Evolutionary conservation across 2,329 filamentous ascomycete genomes (phyloP), one percentile per base, ranked within the genome.

Genomic region (Ophiostoma fasciatum): DNA sequence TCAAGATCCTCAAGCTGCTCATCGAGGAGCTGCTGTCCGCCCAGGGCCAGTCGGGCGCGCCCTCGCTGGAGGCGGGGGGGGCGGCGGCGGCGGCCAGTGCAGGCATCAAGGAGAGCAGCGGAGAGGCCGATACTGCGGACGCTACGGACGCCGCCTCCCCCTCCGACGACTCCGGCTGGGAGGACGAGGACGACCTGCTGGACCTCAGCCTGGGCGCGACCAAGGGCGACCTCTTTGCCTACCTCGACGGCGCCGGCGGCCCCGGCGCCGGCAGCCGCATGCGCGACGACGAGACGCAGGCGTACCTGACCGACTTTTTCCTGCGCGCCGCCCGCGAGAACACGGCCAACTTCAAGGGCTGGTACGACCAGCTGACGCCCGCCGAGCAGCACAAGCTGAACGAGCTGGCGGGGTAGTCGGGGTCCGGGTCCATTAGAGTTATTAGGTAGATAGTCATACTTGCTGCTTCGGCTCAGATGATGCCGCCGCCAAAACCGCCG

Each of bases 1-100:
- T 98, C 51, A 98, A 98, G 62, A 94, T 98, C 42, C 62, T 96
- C 58, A 98, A 98, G 63, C 79, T 96, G 4, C 72, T 98, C 8
- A 79, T 96, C 31, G 84, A 94, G 51, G 90, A 98, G 59, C 72
- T 98, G 4, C 66, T 82, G 6, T 84, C 82, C 0, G 83, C 85
- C 2, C 78, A 82, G 5, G 83, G 82, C 18, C 59, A 61, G n/a
- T 59, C 64, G 41, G 41, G 37, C 32, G 62, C 62, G 33, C 34
- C 35, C n/a, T 35, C 34, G 17, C 36, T 42, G 7, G 40, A 35
- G 28, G 42, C 28, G 10, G 37, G 21, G 15, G 35, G 32, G 29
- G 33, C 23, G 11, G 68, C 74, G 34, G 64, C 76, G 1, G 71
- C 73, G 2, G 71, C 73, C 0, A 77, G 74, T 1, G 68, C 74